Percentiles rank a stretch among this genome's conserved stretches.
phyloP scores from a whole-genome alignment of 306 rosid species.

The Begonia masoniana region DNA sequence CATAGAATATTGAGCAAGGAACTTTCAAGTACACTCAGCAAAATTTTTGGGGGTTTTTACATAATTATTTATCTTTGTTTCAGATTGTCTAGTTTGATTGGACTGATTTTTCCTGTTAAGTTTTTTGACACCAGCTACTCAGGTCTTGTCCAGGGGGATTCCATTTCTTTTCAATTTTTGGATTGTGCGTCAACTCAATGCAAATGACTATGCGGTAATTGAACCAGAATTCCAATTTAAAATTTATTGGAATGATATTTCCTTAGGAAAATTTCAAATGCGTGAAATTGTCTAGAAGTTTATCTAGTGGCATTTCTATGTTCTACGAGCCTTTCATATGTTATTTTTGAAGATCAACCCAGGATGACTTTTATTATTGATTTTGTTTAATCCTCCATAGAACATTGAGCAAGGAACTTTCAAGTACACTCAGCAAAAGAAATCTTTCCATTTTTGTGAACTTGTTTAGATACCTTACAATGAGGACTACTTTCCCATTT shows the following conservation, averaged over 20 bases:
- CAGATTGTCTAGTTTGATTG: not conserved
- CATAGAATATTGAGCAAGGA: too few species aligned
- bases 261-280: not conserved
- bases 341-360: not conserved
- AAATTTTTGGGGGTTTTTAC: too few species aligned
- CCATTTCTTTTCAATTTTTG: conserved; percentile 87
- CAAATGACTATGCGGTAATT: conserved; percentile 79
- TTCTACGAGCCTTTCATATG: not conserved
- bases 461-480: too few species aligned
- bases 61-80: not conserved
- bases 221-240: not conserved
- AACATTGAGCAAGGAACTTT: too few species aligned
- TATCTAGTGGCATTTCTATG: not conserved
- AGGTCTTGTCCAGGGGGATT: conserved; percentile 84
- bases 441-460: too few species aligned
- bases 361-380: too few species aligned
- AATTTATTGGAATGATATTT: not conserved
- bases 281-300: not conserved
- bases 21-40: too few species aligned
- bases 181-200: conserved; percentile 81
- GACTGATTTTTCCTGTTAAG: not conserved
- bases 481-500: too few species aligned
- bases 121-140: conserved; percentile 55
- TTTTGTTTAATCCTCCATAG: too few species aligned
- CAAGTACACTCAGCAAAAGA: too few species aligned